Conservation (phyloP, 768 basidiomycete genomes). For the Trametes coccinea region DNA sequence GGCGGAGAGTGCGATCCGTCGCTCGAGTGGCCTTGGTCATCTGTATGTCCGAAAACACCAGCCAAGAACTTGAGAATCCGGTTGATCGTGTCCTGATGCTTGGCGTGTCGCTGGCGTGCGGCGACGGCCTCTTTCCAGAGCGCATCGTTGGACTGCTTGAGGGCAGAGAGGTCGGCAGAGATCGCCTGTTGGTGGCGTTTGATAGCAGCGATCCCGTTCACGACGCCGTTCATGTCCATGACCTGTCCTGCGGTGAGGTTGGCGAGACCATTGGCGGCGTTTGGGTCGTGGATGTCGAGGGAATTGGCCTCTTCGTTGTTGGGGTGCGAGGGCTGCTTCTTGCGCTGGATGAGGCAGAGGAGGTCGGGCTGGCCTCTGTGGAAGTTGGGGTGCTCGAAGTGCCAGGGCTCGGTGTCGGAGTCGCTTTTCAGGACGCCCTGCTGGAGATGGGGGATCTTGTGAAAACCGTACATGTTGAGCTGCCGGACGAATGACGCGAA, state of each 20-base stretch:
- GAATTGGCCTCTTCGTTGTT: conserved; percentile 29
- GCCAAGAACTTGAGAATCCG: conserved; percentile 94
- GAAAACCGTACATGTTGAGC: conserved; percentile 95
- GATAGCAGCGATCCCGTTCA: conserved; percentile 82
- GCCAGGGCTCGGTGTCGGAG: conserved; percentile 80
- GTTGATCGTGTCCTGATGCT: conserved; percentile 95
- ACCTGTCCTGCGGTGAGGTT: conserved; percentile 47
- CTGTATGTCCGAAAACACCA: conserved; percentile 73
- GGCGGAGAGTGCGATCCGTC: conserved; percentile 35
- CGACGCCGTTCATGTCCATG: conserved; percentile 75
- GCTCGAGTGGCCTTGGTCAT: conserved; percentile 38
- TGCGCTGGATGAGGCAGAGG: conserved; percentile 84
- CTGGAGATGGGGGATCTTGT: conserved; percentile 94
- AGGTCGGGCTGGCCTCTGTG: conserved; percentile 86
- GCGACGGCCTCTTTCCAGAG: conserved; percentile 92
- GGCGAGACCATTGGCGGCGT: conserved; percentile 12
- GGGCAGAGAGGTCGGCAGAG: conserved; percentile 81
- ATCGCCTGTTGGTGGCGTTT: conserved; percentile 93
- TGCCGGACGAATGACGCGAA: conserved; percentile 92
- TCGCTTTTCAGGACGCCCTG: conserved; percentile 90
- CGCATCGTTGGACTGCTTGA: conserved; percentile 83
- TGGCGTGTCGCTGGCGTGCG: conserved; percentile 79
- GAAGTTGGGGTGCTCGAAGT: conserved; percentile 91
- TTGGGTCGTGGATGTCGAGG: conserved; percentile 25
- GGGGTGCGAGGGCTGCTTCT: conserved; percentile 53